Evolutionary conservation across 2,329 filamentous ascomycete species (phyloP).

Genomic region (Penicillium sp.): DNA sequence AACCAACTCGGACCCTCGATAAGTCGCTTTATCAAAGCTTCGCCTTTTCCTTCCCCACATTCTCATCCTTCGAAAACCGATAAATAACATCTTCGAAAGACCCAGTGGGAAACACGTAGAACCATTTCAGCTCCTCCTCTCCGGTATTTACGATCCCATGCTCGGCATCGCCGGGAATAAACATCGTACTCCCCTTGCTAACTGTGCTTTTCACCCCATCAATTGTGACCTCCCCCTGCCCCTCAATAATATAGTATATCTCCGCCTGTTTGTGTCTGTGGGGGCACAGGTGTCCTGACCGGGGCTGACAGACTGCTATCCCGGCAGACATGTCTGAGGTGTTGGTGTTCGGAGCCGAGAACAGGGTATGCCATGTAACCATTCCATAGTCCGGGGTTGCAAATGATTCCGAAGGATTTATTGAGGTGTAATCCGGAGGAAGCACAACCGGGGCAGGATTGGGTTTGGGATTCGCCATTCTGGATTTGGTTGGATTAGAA

Average conservation of each 20-base stretch:
- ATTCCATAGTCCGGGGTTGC: constrained; percentile 6
- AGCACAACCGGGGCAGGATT: constrained; percentile 6
- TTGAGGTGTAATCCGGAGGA: constrained; percentile 5
- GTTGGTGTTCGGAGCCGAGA: constrained; percentile 35
- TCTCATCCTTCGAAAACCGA: constrained; percentile 27
- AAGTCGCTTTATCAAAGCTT: not conserved
- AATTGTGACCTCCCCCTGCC: constrained; percentile 39
- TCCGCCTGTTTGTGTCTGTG: constrained; percentile 47
- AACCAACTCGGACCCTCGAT: not conserved
- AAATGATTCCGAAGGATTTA: constrained; percentile 17
- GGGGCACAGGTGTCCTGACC: constrained; percentile 35
- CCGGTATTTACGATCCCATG: constrained; percentile 41
- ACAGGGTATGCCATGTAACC: constrained; percentile 43
- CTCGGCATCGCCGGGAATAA: constrained; percentile 46
- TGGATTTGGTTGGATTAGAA: not conserved
- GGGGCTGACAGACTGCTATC: constrained; percentile 36
- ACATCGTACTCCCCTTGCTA: constrained; percentile 37
- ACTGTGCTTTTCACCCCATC: constrained; percentile 38
- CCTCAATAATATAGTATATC: constrained; percentile 44
- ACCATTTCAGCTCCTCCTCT: constrained; percentile 35
- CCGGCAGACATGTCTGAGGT: constrained; percentile 41
- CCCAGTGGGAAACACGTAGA: constrained; percentile 44
- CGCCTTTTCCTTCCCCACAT: constrained; percentile 2
- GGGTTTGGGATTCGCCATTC: not conserved
- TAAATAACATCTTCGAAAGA: constrained; percentile 43